A percentile compares a stretch with the other conserved stretches of the same genome.
phyloP scores from a whole-genome alignment of 108 stramenopile species.

The Craspedostauros australis region DNA sequence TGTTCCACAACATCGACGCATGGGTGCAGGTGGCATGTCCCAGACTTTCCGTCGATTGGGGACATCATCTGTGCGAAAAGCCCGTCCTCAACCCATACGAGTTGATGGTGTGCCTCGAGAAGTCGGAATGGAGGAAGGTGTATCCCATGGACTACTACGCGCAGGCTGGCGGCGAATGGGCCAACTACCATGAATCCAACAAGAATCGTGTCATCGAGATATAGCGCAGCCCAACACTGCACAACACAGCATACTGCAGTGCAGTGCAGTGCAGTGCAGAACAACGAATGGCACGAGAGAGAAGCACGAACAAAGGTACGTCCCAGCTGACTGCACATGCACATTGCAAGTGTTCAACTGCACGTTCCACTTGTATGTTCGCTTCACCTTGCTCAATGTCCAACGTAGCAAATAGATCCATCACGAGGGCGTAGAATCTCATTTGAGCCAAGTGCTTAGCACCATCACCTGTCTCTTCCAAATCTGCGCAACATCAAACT shows the following conservation, averaged over 20 bases:
- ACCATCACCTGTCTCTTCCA: conserved; percentile 28
- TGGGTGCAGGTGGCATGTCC: conserved; percentile 99
- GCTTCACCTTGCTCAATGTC: not conserved
- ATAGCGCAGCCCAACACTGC: not conserved
- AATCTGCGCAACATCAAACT: conserved; percentile 22
- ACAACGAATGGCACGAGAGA: not conserved
- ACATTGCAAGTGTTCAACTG: not conserved
- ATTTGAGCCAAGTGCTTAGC: conserved; percentile 19
- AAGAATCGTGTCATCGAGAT: conserved; percentile 39
- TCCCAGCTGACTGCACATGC: too few species aligned
- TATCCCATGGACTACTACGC: conserved; percentile 99
- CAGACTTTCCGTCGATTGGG: conserved; percentile 95
- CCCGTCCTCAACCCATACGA: conserved; percentile 93
- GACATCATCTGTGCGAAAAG: conserved; percentile 58
- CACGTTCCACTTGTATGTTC: not conserved
- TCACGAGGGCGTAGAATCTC: conserved; percentile 24
- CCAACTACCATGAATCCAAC: conserved; percentile 78
- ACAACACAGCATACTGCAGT: not conserved
- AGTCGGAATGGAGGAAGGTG: conserved; percentile 41
- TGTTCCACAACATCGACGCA: conserved; percentile 68
- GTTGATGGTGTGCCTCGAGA: conserved; percentile 81
- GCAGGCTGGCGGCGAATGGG: conserved; percentile 87
- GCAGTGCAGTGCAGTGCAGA: not conserved
- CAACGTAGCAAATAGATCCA: not conserved
- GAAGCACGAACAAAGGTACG: not conserved